Conservation (phyloP, 164 flowering plant genomes). For the Warburgia ugandensis region DNA sequence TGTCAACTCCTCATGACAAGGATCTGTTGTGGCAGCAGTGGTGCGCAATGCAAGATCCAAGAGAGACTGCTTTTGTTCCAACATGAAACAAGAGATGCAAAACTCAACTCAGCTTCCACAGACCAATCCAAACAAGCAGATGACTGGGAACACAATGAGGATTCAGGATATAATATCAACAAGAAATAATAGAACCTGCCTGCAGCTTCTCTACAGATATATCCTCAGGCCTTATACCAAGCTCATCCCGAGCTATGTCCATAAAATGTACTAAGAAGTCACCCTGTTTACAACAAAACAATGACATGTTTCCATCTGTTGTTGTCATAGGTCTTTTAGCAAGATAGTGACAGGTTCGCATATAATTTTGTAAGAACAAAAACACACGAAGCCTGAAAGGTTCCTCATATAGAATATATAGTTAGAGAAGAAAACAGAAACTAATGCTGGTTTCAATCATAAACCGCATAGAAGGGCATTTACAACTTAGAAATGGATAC, state of each 20-base stretch:
- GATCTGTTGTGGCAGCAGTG: slow-evolving; percentile 94
- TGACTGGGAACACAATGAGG: too few species aligned
- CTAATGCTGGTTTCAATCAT: too few species aligned
- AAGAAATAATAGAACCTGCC: slow-evolving; percentile 36
- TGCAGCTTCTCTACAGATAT: slow-evolving; percentile 90
- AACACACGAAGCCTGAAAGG: too few species aligned
- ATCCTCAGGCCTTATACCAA: slow-evolving; percentile 63
- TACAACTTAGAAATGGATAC: too few species aligned
- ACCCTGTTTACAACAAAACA: slow-evolving; percentile 42
- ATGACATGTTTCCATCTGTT: too few species aligned
- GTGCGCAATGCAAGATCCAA: slow-evolving; percentile 93
- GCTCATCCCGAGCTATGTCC: slow-evolving; percentile 96
- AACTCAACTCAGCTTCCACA: background rate
- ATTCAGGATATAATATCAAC: too few species aligned
- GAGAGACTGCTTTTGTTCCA: slow-evolving; percentile 59
- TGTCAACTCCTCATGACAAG: slow-evolving; percentile 84
- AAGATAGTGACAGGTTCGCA: too few species aligned
- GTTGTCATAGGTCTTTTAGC: too few species aligned
- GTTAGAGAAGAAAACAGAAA: too few species aligned
- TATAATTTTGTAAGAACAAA: too few species aligned
- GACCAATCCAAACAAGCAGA: background rate
- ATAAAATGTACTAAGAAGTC: slow-evolving; percentile 98
- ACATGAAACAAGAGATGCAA: slow-evolving; percentile 3
- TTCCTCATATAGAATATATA: too few species aligned
- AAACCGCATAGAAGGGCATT: too few species aligned